Evolutionary conservation across 768 basidiomycete genomes (phyloP).

Genomic region (Cantharellus cinnabarinus): DNA sequence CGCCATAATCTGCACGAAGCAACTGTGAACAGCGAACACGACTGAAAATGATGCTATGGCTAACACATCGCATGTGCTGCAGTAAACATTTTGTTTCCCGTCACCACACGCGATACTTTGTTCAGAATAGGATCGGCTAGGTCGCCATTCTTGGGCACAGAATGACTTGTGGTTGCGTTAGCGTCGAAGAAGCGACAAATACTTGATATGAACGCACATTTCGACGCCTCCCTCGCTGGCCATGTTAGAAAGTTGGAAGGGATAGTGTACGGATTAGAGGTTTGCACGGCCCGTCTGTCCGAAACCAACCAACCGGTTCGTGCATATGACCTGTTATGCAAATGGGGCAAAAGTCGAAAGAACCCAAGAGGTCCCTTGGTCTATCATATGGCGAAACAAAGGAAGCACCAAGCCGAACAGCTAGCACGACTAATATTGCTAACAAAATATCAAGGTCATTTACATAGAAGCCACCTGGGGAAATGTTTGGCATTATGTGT

Average conservation of each 20-base stretch:
- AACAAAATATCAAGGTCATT: too few species aligned
- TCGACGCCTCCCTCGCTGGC: background rate
- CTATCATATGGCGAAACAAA: too few species aligned
- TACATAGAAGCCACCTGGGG: too few species aligned
- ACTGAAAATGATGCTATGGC: constrained; percentile 13
- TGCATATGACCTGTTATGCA: too few species aligned
- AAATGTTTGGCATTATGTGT: too few species aligned
- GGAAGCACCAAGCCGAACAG: too few species aligned
- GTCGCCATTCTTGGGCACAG: background rate
- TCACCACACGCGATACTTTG: constrained; percentile 51
- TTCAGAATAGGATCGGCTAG: constrained; percentile 30
- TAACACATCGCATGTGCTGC: constrained; percentile 75
- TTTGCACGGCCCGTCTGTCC: too few species aligned
- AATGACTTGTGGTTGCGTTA: background rate
- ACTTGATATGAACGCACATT: background rate
- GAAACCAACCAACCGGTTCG: too few species aligned
- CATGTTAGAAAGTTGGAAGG: background rate
- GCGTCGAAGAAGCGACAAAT: background rate
- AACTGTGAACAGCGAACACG: background rate
- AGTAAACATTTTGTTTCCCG: constrained; percentile 45
- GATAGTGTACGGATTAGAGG: too few species aligned
- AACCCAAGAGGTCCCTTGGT: too few species aligned
- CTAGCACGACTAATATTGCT: too few species aligned
- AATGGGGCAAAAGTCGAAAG: too few species aligned
- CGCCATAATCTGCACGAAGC: constrained; percentile 42